phyloP scores from a whole-genome alignment of 345 rosid genomes.

The Laguncularia racemosa region DNA sequence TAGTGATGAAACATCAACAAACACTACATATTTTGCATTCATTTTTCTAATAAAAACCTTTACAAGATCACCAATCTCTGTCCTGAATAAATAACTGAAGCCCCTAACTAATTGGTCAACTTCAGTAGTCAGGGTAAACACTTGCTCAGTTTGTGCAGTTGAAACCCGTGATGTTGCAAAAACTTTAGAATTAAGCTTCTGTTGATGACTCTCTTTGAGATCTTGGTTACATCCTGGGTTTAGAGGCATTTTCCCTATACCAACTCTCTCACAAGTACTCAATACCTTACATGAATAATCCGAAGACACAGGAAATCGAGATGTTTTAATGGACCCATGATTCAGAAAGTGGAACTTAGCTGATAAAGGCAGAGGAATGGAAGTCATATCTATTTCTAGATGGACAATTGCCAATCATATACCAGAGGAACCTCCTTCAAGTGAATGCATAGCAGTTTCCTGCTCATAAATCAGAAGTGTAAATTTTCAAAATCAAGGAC shows the following conservation, averaged over 20 bases:
- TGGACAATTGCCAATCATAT: conserved; percentile 1
- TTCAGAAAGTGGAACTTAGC: conserved; percentile 21
- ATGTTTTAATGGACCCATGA: conserved; percentile 24
- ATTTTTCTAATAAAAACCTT: conserved; percentile 51
- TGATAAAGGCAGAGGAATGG: conserved; percentile 33
- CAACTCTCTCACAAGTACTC: conserved; percentile 14
- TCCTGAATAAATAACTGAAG: conserved; percentile 55
- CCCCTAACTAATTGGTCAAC: conserved; percentile 32
- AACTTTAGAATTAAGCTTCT: conserved; percentile 22
- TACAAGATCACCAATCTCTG: conserved; percentile 61
- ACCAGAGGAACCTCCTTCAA: conserved; percentile 7
- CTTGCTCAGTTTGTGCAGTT: conserved; percentile 30
- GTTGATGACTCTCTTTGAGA: conserved; percentile 5
- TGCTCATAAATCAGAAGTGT: conserved; percentile 7
- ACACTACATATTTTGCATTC: conserved; percentile 40
- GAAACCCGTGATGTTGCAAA: conserved; percentile 45
- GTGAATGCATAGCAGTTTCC: conserved; percentile 11
- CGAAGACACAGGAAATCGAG: conserved; percentile 22
- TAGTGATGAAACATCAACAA: conserved; percentile 53
- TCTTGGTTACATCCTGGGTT: conserved; percentile 16
- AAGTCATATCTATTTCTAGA: conserved; percentile 32
- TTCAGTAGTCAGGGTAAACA: conserved; percentile 20
- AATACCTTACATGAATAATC: conserved; percentile 14
- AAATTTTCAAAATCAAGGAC: neutral
- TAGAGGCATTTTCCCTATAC: conserved; percentile 17